Percentiles rank a stretch among this genome's conserved stretches.
Conservation (phyloP, 768 basidiomycete species). For the Russula abietina region DNA sequence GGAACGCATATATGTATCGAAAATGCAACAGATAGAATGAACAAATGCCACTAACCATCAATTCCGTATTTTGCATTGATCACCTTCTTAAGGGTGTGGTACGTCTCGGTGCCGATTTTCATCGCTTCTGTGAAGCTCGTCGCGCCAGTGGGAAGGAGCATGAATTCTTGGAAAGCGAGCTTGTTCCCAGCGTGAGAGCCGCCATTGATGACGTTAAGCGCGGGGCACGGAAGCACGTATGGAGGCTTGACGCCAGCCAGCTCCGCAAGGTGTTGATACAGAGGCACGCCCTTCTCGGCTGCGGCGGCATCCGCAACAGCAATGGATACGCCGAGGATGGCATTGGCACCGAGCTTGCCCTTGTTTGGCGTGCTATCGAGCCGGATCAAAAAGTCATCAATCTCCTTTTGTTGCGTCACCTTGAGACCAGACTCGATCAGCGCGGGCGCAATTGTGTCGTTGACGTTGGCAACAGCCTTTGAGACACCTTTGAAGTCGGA, state of each 20-base stretch:
- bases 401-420: slow-evolving; percentile 88
- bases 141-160: slow-evolving; percentile 96
- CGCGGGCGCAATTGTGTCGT: slow-evolving; percentile 81
- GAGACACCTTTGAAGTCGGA: slow-evolving; percentile 62
- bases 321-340: slow-evolving; percentile 97
- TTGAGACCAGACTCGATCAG: slow-evolving; percentile 78
- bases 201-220: slow-evolving; percentile 99
- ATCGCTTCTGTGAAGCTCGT: slow-evolving; percentile 89
- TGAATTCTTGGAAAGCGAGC: slow-evolving; percentile 99
- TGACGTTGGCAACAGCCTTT: slow-evolving; percentile 94
- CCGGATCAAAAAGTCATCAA: slow-evolving; percentile 98
- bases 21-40: slow-evolving; percentile 8
- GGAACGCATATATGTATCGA: slow-evolving; percentile 17
- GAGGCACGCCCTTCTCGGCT: slow-evolving; percentile 88
- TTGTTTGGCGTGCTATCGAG: slow-evolving; percentile 97
- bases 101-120: slow-evolving; percentile 97
- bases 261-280: slow-evolving; percentile 94
- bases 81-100: slow-evolving; percentile 98
- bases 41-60: slow-evolving; percentile 58
- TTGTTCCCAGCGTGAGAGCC: slow-evolving; percentile 99
- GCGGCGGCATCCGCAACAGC: slow-evolving; percentile 92
- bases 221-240: slow-evolving; percentile 84
- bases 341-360: slow-evolving; percentile 98
- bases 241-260: slow-evolving; percentile 94
- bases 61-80: slow-evolving; percentile 99